Evolutionary conservation across 2,329 filamentous ascomycete species (phyloP).

Genomic region (Alternaria gaisen): DNA sequence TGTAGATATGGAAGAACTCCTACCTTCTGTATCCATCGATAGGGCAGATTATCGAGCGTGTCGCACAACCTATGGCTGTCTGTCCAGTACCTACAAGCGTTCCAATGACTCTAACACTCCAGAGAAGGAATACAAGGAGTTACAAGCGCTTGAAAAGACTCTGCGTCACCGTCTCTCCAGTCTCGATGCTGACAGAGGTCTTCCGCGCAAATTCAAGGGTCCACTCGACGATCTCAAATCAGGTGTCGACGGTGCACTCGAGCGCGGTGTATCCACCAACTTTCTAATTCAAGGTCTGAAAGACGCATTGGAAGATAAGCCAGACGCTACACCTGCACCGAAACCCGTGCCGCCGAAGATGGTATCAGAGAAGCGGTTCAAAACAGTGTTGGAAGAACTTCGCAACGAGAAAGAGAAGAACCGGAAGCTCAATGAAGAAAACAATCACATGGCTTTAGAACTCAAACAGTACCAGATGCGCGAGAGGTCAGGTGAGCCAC

Average conservation of each 20-base stretch:
- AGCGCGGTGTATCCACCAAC: conserved; percentile 14
- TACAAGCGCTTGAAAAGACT: conserved; percentile 23
- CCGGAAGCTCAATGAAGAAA: conserved; percentile 31
- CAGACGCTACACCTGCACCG: conserved; percentile 7
- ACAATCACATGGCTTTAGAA: conserved; percentile 26
- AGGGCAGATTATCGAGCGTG: conserved; percentile 24
- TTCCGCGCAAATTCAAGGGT: conserved; percentile 27
- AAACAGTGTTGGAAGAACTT: conserved; percentile 24
- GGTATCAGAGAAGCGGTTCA: conserved; percentile 22
- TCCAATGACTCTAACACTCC: conserved; percentile 17
- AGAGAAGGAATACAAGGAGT: conserved; percentile 27
- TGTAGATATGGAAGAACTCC: conserved; percentile 26
- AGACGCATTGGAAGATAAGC: conserved; percentile 19
- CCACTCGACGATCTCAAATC: conserved; percentile 28
- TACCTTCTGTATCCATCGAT: conserved; percentile 27
- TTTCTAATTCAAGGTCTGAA: conserved; percentile 18
- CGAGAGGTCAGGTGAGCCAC: not conserved
- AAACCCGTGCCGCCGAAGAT: conserved; percentile 23
- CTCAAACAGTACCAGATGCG: conserved; percentile 24
- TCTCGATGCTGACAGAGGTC: conserved; percentile 26
- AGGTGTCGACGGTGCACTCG: conserved; percentile 22
- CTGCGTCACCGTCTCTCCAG: conserved; percentile 25
- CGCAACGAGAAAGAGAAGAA: conserved; percentile 21
- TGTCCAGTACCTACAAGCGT: conserved; percentile 25
- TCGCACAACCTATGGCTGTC: conserved; percentile 30